Evolutionary conservation across 106 monocot genomes (phyloP), one percentile per base, ranked within the genome.

Genomic region (Alisma plantagoaquatica): DNA sequence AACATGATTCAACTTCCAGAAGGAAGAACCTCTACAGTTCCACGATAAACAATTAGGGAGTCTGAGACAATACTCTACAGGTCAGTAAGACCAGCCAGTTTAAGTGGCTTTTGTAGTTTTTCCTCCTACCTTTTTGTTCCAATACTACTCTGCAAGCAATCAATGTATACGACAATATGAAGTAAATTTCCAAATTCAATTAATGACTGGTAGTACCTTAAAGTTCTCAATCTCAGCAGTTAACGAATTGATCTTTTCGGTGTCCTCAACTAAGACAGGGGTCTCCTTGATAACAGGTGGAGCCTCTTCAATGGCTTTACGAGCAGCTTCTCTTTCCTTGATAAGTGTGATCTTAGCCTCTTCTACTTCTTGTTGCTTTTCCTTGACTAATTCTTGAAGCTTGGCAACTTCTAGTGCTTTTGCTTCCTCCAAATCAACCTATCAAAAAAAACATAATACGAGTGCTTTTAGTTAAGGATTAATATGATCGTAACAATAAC

Each of bases 261-360:
- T 77, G 67, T 96, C 88, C 52, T 94, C 69, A 33, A 92, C 82
- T 51, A 86, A 49, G 29, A 93, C 74, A 55, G 77, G 74, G 43
- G 82, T 78, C 76, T 93, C 93, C 70, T 83, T 87, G 12, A 87
- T 77, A 3, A 93, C 72, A 33, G 83, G 77, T 43, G 85, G 91
- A 26, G 74, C 76, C 66, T 86, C 86, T 57, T 87, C 79, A 61
- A 80, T 74, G 53, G 86, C 82, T 56, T 76, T 86, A 29, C 70
- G 68, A 48, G 83, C 71, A 71, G 77, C 79, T 62, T 87, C 87
- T 50, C 79, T 56, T 75, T 93, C 93, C 60, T 71, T 83, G 12
- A 73, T 53, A 51, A 93, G 60, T 31, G 73, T 56, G 4, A 77
- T 51, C 3, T 73, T 83, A 30, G 77, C 66, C 48, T 93, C 83